phyloP scores from a whole-genome alignment of 2,329 filamentous ascomycete species.

The Diatrype stigma region DNA sequence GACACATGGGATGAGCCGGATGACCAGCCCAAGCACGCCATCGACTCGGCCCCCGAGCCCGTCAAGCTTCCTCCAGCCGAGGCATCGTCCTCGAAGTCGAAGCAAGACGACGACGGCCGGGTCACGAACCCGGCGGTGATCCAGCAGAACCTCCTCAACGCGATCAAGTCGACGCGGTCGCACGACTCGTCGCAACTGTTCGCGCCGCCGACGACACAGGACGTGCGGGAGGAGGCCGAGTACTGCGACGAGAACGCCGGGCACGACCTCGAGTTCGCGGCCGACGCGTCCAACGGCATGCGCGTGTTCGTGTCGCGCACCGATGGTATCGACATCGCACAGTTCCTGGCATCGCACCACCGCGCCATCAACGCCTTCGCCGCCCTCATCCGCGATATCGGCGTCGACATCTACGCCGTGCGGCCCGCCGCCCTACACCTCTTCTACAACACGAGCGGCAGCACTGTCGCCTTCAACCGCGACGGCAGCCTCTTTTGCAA shows the following conservation, averaged over 20 bases:
- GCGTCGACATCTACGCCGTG: conserved; percentile 69
- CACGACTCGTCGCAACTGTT: conserved; percentile 73
- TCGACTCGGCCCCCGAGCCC: conserved; percentile 27
- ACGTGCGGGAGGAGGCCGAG: conserved; percentile 75
- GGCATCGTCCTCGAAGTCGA: conserved; percentile 15
- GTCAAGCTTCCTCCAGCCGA: conserved; percentile 13
- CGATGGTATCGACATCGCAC: conserved; percentile 41
- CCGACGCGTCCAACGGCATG: conserved; percentile 66
- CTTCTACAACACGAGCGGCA: conserved; percentile 75
- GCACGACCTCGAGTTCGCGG: conserved; percentile 68
- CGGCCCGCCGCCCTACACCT: conserved; percentile 69
- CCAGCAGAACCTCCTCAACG: conserved; percentile 69
- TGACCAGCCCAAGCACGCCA: conserved; percentile 42
- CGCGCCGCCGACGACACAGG: conserved; percentile 63
- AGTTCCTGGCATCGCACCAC: conserved; percentile 60
- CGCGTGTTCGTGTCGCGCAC: conserved; percentile 66
- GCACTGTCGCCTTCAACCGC: conserved; percentile 89
- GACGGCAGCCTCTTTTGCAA: conserved; percentile 92
- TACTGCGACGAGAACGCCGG: conserved; percentile 79
- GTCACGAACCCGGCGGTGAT: conserved; percentile 59
- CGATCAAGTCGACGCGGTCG: conserved; percentile 72
- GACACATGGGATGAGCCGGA: conserved; percentile 45
- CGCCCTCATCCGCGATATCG: conserved; percentile 63
- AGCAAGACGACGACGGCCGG: conserved; percentile 37
- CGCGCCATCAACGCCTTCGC: conserved; percentile 66